phyloP scores from a whole-genome alignment of 345 rosid genomes.

The Reutealis trisperma region DNA sequence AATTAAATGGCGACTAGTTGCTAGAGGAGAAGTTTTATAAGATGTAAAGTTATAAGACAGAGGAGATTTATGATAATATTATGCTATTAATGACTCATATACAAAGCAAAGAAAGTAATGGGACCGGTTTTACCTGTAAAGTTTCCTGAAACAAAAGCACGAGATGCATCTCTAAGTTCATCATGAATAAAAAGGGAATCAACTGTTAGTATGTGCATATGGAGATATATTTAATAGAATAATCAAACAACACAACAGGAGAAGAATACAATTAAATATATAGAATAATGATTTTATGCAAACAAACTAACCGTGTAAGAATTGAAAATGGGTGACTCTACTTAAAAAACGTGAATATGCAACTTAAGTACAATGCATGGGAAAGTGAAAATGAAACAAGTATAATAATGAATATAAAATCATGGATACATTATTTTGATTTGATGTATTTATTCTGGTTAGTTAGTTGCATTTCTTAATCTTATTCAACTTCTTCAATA shows the following conservation, averaged over 20 bases:
- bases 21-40: not conserved
- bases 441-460: too few relatives aligned
- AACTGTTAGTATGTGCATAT: slow-evolving; percentile 22
- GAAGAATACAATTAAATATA: not conserved
- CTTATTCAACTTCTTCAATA: too few relatives aligned
- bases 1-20: not conserved
- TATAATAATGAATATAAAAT: too few relatives aligned
- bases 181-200: slow-evolving; percentile 23
- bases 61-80: not conserved
- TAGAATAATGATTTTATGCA: not conserved
- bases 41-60: not conserved
- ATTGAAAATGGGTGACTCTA: not conserved
- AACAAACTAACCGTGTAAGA: not conserved
- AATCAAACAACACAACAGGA: not conserved
- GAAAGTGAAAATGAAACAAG: not conserved
- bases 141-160: slow-evolving; percentile 94
- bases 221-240: not conserved
- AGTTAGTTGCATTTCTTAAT: too few relatives aligned
- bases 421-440: too few relatives aligned
- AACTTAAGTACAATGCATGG: not conserved
- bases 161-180: slow-evolving; percentile 79
- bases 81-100: not conserved
- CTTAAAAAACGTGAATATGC: not conserved
- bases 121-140: slow-evolving; percentile 63
- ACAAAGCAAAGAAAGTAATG: not conserved